Conservation (phyloP, 768 basidiomycete species). For the Lactarius sanguifluus region DNA sequence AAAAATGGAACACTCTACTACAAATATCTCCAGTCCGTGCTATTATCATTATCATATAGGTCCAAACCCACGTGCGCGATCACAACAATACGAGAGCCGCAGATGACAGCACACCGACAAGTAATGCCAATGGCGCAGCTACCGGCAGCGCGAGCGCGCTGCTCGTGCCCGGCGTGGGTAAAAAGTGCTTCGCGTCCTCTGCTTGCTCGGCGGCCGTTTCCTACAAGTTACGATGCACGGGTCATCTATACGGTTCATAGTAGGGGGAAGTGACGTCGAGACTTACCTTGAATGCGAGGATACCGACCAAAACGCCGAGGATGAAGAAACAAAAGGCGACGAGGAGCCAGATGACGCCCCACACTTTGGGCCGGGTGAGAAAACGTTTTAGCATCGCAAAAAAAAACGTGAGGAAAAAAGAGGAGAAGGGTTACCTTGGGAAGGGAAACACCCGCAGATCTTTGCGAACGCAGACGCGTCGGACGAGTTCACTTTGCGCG, state of each 20-base stretch:
- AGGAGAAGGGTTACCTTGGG: conserved; percentile 51
- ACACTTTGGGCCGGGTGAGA: conserved; percentile 48
- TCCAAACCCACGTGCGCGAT: background rate
- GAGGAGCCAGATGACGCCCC: conserved; percentile 89
- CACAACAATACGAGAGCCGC: conserved; percentile 10
- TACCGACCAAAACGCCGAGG: conserved; percentile 70
- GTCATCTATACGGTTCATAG: background rate
- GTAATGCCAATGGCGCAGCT: conserved; percentile 5
- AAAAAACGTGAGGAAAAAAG: background rate
- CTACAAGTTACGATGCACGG: conserved; percentile 37
- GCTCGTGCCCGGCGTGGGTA: conserved; percentile 57
- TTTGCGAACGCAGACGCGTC: conserved; percentile 85
- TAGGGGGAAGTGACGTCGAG: background rate
- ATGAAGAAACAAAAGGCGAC: conserved; percentile 73
- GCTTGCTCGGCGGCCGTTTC: conserved; percentile 60
- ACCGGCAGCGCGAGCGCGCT: conserved; percentile 29
- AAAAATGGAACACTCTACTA: background rate
- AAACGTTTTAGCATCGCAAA: background rate
- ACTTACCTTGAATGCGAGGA: conserved; percentile 77
- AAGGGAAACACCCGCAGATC: conserved; percentile 83
- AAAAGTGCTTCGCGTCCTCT: conserved; percentile 51
- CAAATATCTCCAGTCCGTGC: background rate
- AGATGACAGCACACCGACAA: conserved; percentile 4
- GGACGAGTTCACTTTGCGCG: conserved; percentile 80
- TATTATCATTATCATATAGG: background rate